Evolutionary conservation across 768 basidiomycete species (phyloP), one percentile per base, ranked within the genome.

Genomic region (Tricholoma matsutake): DNA sequence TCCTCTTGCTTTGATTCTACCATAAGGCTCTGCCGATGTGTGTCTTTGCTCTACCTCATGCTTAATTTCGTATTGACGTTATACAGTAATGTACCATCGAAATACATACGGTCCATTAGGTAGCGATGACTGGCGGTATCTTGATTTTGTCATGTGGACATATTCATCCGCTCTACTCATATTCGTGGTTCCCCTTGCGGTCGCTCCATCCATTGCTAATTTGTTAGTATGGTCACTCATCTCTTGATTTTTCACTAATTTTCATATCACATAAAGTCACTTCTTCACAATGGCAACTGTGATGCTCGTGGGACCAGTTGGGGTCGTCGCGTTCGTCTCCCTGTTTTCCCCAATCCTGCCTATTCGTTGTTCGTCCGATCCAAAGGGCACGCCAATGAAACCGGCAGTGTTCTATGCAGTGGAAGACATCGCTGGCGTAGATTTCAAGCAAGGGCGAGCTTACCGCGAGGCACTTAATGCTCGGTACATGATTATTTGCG

Each of bases 91-190:
- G 49, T 64, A 61, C 39, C 61, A 67, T 57, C 54, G 69, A 52
- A 51, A 54, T 13, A 58, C 52, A 35, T 72, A 67, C 55, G 72
- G 73, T 45, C 73, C 73, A 18, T 55, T 72, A 6, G 71, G 71
- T 9, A 64, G 63, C 37, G 70, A 72, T 56, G 55, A 54, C 10
- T 73, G 71, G 72, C 72, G 73, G 70, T 67, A 73, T 52, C 65
- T 72, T 11, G 73, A 74, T 52, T 73, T 74, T 59, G 70, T 71
- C 1, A 74, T 74, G 72, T 74, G 73, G 73, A 65, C 67, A 41
- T 71, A 72, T 60, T 68, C 68, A 8, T 54, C 71, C 20, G 69
- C 71, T 10, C 69, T 72, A 35, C 43, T 71, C 10, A 62, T 73
- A 8, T 74, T 73, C 55, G 66, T 69, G 2, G 64, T 74, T 25